Evolutionary conservation across 257 asterid species (phyloP), one percentile per base, ranked within the genome.

Genomic region (Buddleja alternifolia): DNA sequence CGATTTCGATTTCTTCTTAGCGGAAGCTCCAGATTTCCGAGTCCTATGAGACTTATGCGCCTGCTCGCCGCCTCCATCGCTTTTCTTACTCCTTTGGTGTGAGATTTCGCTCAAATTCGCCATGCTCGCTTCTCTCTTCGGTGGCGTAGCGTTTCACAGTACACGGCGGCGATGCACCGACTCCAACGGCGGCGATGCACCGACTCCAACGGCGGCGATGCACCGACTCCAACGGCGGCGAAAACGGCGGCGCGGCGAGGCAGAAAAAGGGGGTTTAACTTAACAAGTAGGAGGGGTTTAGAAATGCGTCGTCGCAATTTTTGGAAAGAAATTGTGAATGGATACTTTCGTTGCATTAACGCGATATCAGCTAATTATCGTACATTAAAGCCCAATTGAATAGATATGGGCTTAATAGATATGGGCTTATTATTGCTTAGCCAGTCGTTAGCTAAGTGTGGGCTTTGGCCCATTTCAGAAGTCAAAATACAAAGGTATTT

Each of bases 31-130:
- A 2, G 95, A 71, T 69, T 80, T 83, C 36, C 84, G 87, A 21
- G 80, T 64, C 73, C 97, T 78, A 10, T 93, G 97, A 61, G 93
- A 76, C 78, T 93, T 90, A 82, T 93, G 95, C 60, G 67, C 78
- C 83, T 83, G 92, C 5, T 73, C 82, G 52, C 48, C 60, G 25
- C 75, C 59, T 4, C 71, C 77, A 1, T 83, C 81, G n/a, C 36
- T 57, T 15, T 55, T 66, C 50, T 62, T 71, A 47, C 4, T 55
- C 59, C 3, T 34, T 20, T 19, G 67, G 65, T 44, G 46, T 42
- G 52, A 45, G 20, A 25, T 14, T 41, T 40, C 74, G 23, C 62
- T 55, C 54, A 37, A 60, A 10, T 46, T 70, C 75, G 61, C 77
- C 83, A 79, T 79, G 55, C 20, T 44, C 17, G 60, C 58, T 32